Evolutionary conservation across 2,329 filamentous ascomycete species (phyloP).

Genomic region (Fusarium miscanthi): DNA sequence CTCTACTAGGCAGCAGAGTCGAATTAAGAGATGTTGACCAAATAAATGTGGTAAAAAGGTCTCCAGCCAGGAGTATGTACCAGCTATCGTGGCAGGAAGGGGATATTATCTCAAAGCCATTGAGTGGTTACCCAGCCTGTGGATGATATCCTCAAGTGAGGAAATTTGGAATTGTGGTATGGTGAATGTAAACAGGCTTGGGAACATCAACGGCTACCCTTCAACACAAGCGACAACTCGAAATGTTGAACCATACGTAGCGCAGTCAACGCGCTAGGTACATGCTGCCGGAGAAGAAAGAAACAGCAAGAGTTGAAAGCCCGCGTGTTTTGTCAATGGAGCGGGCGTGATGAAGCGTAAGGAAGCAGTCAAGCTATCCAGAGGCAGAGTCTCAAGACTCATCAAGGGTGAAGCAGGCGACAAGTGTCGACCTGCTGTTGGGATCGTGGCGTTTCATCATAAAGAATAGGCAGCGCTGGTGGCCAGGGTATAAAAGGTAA

Average conservation of each 20-base stretch:
- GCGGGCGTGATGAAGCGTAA: slow-evolving; percentile 44
- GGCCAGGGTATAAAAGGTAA: slow-evolving; percentile 31
- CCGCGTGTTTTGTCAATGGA: slow-evolving; percentile 28
- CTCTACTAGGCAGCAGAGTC: slow-evolving; percentile 41
- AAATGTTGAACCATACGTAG: slow-evolving; percentile 30
- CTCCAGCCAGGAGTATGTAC: slow-evolving; percentile 41
- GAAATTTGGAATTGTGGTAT: not conserved
- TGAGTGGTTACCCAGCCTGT: slow-evolving; percentile 31
- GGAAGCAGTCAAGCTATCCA: slow-evolving; percentile 44
- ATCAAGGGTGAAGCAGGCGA: slow-evolving; percentile 40
- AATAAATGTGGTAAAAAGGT: slow-evolving; percentile 33
- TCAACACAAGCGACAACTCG: slow-evolving; percentile 2
- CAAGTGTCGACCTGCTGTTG: slow-evolving; percentile 37
- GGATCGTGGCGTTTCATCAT: slow-evolving; percentile 46
- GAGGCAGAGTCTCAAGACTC: slow-evolving; percentile 42
- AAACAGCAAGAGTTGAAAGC: slow-evolving; percentile 39
- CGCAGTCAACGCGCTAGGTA: slow-evolving; percentile 47
- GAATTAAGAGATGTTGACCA: slow-evolving; percentile 42
- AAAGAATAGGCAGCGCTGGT: slow-evolving; percentile 33
- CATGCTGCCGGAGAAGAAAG: slow-evolving; percentile 40
- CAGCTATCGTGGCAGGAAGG: slow-evolving; percentile 19
- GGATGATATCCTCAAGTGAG: slow-evolving; percentile 8
- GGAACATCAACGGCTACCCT: slow-evolving; percentile 35
- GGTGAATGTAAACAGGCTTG: slow-evolving; percentile 13
- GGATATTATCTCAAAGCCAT: slow-evolving; percentile 43